A percentile compares a stretch with the other conserved stretches of the same genome.
These are phyloP conservation scores for Sporothrix brasiliensis DNA, from an alignment of 2,329 filamentous ascomycete species.

Conservation along the genomic window DNA sequence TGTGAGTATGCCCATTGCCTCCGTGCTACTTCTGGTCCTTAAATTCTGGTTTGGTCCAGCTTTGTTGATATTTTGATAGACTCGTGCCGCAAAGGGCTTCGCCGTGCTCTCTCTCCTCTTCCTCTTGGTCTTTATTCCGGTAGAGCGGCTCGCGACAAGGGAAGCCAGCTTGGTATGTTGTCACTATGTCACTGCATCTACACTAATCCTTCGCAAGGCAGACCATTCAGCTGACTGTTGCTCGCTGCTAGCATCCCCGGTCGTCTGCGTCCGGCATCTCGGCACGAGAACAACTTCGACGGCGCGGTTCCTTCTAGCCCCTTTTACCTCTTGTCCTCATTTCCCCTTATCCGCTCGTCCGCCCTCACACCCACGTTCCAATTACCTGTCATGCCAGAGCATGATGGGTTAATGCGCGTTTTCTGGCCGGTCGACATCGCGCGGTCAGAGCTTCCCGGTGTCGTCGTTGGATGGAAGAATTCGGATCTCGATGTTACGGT, in stretches of 20 bases:
- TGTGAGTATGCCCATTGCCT: slow-evolving; percentile 55
- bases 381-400: slow-evolving; percentile 66
- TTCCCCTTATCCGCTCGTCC: slow-evolving; percentile 28
- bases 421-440: slow-evolving; percentile 94
- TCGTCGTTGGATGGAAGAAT: slow-evolving; percentile 95
- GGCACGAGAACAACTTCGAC: slow-evolving; percentile 89
- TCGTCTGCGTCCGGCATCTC: slow-evolving; percentile 79
- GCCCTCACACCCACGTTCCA: slow-evolving; percentile 36
- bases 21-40: background rate
- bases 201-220: background rate
- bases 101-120: slow-evolving; percentile 81
- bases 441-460: slow-evolving; percentile 71
- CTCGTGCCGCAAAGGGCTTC: slow-evolving; percentile 84
- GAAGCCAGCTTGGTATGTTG: slow-evolving; percentile 76
- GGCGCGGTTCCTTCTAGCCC: slow-evolving; percentile 86
- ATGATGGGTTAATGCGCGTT: slow-evolving; percentile 93
- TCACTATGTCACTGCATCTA: background rate
- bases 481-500: slow-evolving; percentile 89
- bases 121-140: slow-evolving; percentile 78
- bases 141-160: slow-evolving; percentile 77
- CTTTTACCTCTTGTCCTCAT: slow-evolving; percentile 16
- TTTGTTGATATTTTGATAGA: slow-evolving; percentile 52
- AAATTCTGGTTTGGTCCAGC: background rate
- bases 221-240: background rate
- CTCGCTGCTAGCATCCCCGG: slow-evolving; percentile 70